A percentile compares a stretch with the other conserved stretches of the same genome.
These are phyloP conservation scores for Urostyla sp. DNA, from an alignment of 73 alveolate genomes.

Conservation along the genomic window DNA sequence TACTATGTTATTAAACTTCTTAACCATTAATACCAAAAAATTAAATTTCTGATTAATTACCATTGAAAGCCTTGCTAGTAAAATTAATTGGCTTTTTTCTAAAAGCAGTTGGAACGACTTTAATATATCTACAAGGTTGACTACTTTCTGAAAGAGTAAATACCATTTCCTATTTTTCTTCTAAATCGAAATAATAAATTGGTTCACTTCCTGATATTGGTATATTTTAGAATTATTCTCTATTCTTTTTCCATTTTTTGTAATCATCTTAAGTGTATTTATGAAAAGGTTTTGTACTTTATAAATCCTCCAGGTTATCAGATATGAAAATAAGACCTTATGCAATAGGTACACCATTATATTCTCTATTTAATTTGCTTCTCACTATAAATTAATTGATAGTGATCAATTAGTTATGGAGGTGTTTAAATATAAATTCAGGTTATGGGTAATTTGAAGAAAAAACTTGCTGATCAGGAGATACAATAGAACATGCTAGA, in stretches of 20 bases:
- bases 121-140: constrained; percentile 9
- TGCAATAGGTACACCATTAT: constrained; percentile 56
- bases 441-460: constrained; percentile 60
- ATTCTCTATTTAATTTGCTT: constrained; percentile 45
- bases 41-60: constrained; percentile 27
- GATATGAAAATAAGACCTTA: constrained; percentile 49
- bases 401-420: neutral
- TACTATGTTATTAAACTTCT: neutral
- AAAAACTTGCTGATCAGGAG: constrained; percentile 46
- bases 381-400: constrained; percentile 45
- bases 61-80: constrained; percentile 42
- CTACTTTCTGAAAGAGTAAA: neutral
- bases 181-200: constrained; percentile 52
- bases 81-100: constrained; percentile 51
- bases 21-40: constrained; percentile 63
- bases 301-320: constrained; percentile 39
- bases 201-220: constrained; percentile 58
- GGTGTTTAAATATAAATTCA: constrained; percentile 39
- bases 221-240: neutral
- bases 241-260: constrained; percentile 26
- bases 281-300: constrained; percentile 27
- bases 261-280: constrained; percentile 14
- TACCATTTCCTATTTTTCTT: constrained; percentile 21
- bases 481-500: constrained; percentile 7
- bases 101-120: constrained; percentile 55